These are phyloP conservation scores for Cladophialophora bantiana DNA, from an alignment of 2,329 filamentous ascomycete genomes.

Conservation along the genomic window DNA sequence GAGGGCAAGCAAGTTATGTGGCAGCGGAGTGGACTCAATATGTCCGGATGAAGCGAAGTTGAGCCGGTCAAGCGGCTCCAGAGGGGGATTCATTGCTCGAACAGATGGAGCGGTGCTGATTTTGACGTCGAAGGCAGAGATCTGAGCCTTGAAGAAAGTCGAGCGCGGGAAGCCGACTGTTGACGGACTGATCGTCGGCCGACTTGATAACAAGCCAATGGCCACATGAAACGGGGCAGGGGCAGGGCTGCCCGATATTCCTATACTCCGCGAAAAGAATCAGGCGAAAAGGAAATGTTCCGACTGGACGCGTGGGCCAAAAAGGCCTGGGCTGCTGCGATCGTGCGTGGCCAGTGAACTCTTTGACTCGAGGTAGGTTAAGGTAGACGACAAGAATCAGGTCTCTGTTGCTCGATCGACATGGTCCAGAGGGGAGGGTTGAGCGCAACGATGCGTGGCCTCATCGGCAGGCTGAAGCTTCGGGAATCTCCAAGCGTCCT, in stretches of 20 bases:
- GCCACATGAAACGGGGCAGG: constrained; percentile 17
- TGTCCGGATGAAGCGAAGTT: constrained; percentile 26
- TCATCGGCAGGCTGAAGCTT: constrained; percentile 13
- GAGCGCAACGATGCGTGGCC: not conserved
- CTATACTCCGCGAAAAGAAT: constrained; percentile 16
- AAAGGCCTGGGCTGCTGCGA: constrained; percentile 1
- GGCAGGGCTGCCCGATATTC: constrained; percentile 12
- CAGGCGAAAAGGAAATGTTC: constrained; percentile 30
- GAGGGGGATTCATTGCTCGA: constrained; percentile 21
- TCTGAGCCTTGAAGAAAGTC: constrained; percentile 28
- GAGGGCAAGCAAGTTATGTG: constrained; percentile 18
- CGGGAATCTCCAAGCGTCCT: constrained; percentile 22
- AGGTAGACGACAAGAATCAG: constrained; percentile 1
- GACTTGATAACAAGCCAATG: constrained; percentile 31
- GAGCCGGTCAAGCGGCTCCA: constrained; percentile 20
- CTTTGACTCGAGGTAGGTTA: constrained; percentile 6
- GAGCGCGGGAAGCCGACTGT: constrained; percentile 28
- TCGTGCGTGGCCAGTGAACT: not conserved
- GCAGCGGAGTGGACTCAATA: constrained; percentile 8
- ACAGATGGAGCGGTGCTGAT: constrained; percentile 20
- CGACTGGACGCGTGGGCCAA: constrained; percentile 27
- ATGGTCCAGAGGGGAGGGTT: not conserved
- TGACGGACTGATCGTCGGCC: constrained; percentile 28
- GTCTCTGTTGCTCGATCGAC: constrained; percentile 21
- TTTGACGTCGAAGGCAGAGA: constrained; percentile 24